These are phyloP conservation scores for Phylloporus sp. DNA, from an alignment of 768 basidiomycete genomes.

Conservation along the genomic window DNA sequence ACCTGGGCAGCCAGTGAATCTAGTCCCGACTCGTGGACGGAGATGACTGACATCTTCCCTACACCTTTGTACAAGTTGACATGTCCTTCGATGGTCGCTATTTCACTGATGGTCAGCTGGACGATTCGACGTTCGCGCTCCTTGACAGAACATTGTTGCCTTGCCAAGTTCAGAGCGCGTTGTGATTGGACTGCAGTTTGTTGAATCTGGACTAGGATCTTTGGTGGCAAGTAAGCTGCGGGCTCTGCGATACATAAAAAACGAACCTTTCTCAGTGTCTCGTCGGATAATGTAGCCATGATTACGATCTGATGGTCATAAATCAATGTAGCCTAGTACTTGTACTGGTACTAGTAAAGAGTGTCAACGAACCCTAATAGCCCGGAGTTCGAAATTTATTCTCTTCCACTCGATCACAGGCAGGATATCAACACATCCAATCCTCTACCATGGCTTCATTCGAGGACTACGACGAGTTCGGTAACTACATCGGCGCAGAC, in stretches of 20 bases:
- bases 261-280: constrained; percentile 73
- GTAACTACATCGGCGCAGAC: constrained; percentile 96
- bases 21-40: background rate
- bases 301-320: constrained; percentile 14
- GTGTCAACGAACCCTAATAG: background rate
- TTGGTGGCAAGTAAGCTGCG: constrained; percentile 20
- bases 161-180: constrained; percentile 63
- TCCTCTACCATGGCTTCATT: constrained; percentile 46
- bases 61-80: constrained; percentile 91
- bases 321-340: background rate
- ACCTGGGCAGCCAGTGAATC: constrained; percentile 47
- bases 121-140: constrained; percentile 87
- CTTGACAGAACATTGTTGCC: constrained; percentile 73
- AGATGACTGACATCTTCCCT: constrained; percentile 74
- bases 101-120: constrained; percentile 83
- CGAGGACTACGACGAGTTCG: constrained; percentile 89
- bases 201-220: constrained; percentile 94
- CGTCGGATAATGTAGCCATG: constrained; percentile 66
- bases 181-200: constrained; percentile 85
- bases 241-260: background rate
- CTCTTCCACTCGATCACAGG: constrained; percentile 13
- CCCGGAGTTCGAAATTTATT: constrained; percentile 34
- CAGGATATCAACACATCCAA: background rate
- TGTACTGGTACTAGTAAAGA: no score
- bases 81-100: constrained; percentile 61